These are phyloP conservation scores for Ustilago cynodontis DNA, from an alignment of 1,284 basidiomycete genomes.

Conservation along the genomic window DNA sequence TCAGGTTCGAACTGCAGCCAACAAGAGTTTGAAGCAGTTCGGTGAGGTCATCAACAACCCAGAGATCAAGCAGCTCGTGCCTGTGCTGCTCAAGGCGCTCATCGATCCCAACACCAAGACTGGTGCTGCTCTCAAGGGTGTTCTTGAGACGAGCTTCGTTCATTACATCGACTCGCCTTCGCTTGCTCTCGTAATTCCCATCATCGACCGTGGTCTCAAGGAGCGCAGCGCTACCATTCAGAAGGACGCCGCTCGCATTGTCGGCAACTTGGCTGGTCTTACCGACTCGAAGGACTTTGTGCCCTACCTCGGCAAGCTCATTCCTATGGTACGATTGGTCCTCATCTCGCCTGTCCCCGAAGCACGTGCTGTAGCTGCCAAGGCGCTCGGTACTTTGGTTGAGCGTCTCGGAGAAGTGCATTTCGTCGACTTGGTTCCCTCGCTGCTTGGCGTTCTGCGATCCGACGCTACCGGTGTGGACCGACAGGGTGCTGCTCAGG, in stretches of 20 bases:
- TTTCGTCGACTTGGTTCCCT: constrained; percentile 94
- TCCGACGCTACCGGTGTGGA: constrained; percentile 96
- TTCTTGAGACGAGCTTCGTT: constrained; percentile 95
- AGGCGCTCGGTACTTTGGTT: constrained; percentile 95
- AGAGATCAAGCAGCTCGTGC: constrained; percentile 91
- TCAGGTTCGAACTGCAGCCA: constrained; percentile 92
- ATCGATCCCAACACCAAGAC: constrained; percentile 93
- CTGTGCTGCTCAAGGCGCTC: constrained; percentile 92
- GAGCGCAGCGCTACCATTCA: constrained; percentile 94
- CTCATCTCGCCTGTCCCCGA: constrained; percentile 92
- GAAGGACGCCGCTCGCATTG: constrained; percentile 95
- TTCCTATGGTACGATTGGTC: constrained; percentile 92
- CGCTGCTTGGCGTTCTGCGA: constrained; percentile 88
- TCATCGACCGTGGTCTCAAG: constrained; percentile 90
- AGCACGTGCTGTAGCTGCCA: constrained; percentile 95
- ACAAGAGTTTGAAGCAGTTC: constrained; percentile 95
- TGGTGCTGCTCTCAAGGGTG: constrained; percentile 81
- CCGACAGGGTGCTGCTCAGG: constrained; percentile 96
- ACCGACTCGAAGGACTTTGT: constrained; percentile 97
- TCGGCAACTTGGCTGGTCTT: constrained; percentile 89
- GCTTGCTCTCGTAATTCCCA: constrained; percentile 93
- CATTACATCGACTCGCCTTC: constrained; percentile 99
- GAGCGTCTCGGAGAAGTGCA: constrained; percentile 94
- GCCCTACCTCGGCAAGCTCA: constrained; percentile 88
- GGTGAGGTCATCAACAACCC: constrained; percentile 77